Evolutionary conservation across 2,329 filamentous ascomycete genomes (phyloP).

Genomic region (Chalaropsis ovoidea): DNA sequence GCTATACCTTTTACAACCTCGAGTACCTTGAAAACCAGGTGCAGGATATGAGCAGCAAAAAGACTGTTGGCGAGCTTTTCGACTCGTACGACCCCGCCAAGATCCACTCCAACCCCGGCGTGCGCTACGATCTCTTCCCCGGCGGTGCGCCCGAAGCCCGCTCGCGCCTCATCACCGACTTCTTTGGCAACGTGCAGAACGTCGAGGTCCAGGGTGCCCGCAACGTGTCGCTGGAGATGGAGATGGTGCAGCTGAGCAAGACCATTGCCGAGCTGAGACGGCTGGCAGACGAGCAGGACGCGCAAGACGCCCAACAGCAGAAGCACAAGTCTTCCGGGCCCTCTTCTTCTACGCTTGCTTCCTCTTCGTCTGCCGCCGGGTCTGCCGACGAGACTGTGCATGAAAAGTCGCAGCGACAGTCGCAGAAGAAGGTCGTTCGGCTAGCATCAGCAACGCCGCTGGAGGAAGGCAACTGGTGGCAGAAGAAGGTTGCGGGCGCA

Average conservation of each 20-base stretch:
- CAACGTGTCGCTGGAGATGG: conserved; percentile 54
- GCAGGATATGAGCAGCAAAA: conserved; percentile 72
- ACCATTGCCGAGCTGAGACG: conserved; percentile 48
- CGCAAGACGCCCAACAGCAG: conserved; percentile 27
- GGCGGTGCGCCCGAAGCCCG: conserved; percentile 70
- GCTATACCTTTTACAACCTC: conserved; percentile 97
- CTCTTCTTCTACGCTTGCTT: neutral
- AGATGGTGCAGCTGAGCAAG: conserved; percentile 65
- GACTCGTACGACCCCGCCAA: conserved; percentile 92
- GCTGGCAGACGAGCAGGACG: conserved; percentile 40
- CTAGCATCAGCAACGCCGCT: conserved; percentile 43
- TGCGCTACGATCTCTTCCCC: conserved; percentile 89
- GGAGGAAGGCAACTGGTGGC: conserved; percentile 57
- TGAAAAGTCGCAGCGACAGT: conserved; percentile 16
- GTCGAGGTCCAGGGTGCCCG: conserved; percentile 70
- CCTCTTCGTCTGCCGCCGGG: neutral
- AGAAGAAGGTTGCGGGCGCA: conserved; percentile 53
- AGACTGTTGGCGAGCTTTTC: conserved; percentile 86
- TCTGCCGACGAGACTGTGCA: neutral
- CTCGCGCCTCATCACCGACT: conserved; percentile 79
- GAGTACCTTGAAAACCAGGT: conserved; percentile 92
- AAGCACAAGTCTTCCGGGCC: conserved; percentile 21
- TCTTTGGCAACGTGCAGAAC: conserved; percentile 96
- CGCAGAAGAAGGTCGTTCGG: conserved; percentile 19
- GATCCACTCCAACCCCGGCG: conserved; percentile 85